Evolutionary conservation across 352 stramenopile species (phyloP), one percentile per base, ranked within the genome.

Genomic region (Thraustochytrium sp.): DNA sequence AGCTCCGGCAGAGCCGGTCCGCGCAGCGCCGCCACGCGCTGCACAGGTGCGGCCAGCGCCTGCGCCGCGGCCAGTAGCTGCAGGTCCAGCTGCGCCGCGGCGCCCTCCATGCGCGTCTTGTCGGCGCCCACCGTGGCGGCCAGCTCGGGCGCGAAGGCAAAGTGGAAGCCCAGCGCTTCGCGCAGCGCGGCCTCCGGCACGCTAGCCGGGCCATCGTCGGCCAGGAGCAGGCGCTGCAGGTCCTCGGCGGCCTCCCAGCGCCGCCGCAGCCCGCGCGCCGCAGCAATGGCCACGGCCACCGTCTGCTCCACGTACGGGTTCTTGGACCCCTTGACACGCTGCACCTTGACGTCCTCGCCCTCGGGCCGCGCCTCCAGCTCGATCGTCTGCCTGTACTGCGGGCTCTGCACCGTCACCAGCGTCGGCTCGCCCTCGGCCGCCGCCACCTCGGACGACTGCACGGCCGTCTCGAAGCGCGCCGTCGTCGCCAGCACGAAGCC

Each of bases 381-480:
- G 11, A 82, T 82, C 26, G 9, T 31, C 44, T 78, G 55, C 2
- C 53, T 8, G 31, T 84, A 78, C 51, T 73, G 59, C 51, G 40
- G 36, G 9, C 40, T 68, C 11, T 37, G n/a, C 40, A 76, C 44
- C n/a, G 18, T 5, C 31, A 64, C 21, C 42, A 65, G 5, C 44
- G 21, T 44, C 40, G 65, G 16, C 37, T 44, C 37, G 68, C 51
- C 42, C 38, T 21, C 44, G 49, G 34, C 46, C 26, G 8, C 18
- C 5, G 2, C 53, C 46, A 44, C 68, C 18, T 46, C 51, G 29
- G 48, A 64, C 23, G 13, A 23, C 34, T 49, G 73, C 11, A 97
- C 88, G n/a, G 90, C 93, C 4, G 92, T 91, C 87, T 98, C 92
- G 87, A 99, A 98, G 54, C 95, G 90, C 42, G 95, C 94, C 8